These are phyloP conservation scores for Scenedesmus sp. DNA, from an alignment of 163 green algal genomes.

Conservation along the genomic window DNA sequence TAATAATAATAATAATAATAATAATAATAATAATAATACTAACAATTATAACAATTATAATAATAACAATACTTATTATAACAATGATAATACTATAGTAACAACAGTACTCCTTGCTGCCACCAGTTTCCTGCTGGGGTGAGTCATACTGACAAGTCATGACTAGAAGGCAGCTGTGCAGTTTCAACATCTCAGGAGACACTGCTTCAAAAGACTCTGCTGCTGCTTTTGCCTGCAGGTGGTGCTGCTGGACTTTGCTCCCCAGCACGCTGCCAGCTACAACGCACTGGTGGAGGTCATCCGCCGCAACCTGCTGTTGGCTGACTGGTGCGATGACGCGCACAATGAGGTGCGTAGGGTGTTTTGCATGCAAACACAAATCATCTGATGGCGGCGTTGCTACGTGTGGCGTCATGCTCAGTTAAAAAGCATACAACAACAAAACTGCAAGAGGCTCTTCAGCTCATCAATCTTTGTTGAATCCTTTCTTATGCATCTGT, in stretches of 20 bases:
- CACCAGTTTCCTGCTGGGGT: too few species aligned
- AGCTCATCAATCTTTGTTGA: too few species aligned
- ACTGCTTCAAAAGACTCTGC: neutral
- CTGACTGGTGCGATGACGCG: conserved; percentile 93
- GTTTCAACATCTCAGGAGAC: neutral
- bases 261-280: conserved; percentile 87
- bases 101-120: too few species aligned
- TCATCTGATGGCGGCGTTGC: neutral
- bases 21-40: too few species aligned
- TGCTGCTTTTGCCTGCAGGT: conserved; percentile 34
- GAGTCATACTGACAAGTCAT: too few species aligned
- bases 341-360: conserved; percentile 79
- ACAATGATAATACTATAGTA: too few species aligned
- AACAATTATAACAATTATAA: too few species aligned
- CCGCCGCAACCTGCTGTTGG: conserved; percentile 89
- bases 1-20: too few species aligned
- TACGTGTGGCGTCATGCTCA: neutral
- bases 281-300: conserved; percentile 89
- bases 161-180: too few species aligned
- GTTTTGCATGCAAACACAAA: neutral
- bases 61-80: too few species aligned
- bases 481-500: neutral
- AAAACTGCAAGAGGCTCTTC: too few species aligned
- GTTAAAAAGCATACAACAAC: neutral
- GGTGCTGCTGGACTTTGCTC: conserved; percentile 83